Evolutionary conservation across 805 yeast species (phyloP), one percentile per base, ranked within the genome.

Genomic region (Metschnikowia lunata): DNA sequence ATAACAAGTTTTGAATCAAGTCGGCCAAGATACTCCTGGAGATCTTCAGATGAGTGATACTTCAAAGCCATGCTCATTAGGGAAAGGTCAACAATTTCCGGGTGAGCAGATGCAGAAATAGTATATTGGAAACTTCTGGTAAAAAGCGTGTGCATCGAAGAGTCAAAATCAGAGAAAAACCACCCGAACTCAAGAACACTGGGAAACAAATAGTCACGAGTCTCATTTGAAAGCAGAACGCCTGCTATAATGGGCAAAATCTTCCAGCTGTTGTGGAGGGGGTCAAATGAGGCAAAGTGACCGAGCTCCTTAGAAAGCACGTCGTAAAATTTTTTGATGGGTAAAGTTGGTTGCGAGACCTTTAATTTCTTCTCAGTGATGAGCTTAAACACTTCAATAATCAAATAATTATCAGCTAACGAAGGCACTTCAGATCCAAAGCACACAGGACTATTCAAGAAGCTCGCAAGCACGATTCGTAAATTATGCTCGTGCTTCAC

Each of bases 211-310:
- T 64, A 56, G 46, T 64, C 60, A 48, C 72, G 54, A 47, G 71
- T 40, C 26, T 51, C 62, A 35, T 62, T 63, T 2, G 79, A 64
- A 4, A 73, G 51, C 4, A 64, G 46, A 13, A 78, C 56, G 0
- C 83, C 83, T 0, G 76, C 53, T 8, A 75, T 54, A 1, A 78
- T 58, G 0, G 82, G 80, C 15, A 75, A 48, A 1, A 67, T 67
- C 53, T 74, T 76, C 79, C 80, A 73, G 45, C 67, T 56, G 46
- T 66, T 69, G 2, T 39, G 51, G 2, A 39, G 26, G 0, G 62
- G 70, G 48, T 64, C 53, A 53, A 37, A 65, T 8, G 37, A 42
- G 12, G 51, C 66, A 52, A 62, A 71, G 54, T 60, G 63, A 34
- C 41, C 51, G 54, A 58, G 56, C 34, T 71, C 78, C 13, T 59